Conservation (phyloP, 345 rosid species). For the Heritiera littoralis region DNA sequence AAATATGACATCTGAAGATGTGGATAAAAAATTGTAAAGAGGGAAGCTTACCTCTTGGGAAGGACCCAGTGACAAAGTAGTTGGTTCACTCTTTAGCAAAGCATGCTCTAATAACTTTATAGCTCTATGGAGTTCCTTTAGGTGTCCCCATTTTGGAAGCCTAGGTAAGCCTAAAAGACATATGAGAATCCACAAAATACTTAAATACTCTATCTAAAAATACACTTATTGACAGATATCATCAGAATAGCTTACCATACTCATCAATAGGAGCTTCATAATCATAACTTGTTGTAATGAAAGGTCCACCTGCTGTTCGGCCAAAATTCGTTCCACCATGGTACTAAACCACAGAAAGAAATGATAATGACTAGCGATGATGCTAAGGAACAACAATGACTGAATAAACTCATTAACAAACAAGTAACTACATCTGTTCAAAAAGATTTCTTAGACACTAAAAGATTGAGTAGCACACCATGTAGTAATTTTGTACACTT, state of each 20-base stretch:
- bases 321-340: slow-evolving; percentile 99
- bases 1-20: neutral
- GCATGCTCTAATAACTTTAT: slow-evolving; percentile 72
- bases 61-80: slow-evolving; percentile 60
- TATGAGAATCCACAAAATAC: slow-evolving; percentile 8
- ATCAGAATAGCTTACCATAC: slow-evolving; percentile 64
- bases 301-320: slow-evolving; percentile 94
- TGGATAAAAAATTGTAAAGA: neutral
- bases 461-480: slow-evolving; percentile 50
- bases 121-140: slow-evolving; percentile 80
- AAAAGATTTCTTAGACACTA: neutral
- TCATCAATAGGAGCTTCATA: slow-evolving; percentile 99
- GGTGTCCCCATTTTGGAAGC: slow-evolving; percentile 97
- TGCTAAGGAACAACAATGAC: slow-evolving; percentile 5
- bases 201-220: neutral
- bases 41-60: slow-evolving; percentile 59
- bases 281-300: slow-evolving; percentile 95
- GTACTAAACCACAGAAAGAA: slow-evolving; percentile 48
- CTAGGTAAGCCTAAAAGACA: slow-evolving; percentile 69
- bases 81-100: slow-evolving; percentile 54
- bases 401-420: neutral
- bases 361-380: neutral
- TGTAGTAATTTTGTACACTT: slow-evolving; percentile 83
- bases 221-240: neutral
- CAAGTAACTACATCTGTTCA: neutral